Base-by-base conservation (phyloP, 495 filamentous ascomycete species). In the Xylaria venustula region DNA sequence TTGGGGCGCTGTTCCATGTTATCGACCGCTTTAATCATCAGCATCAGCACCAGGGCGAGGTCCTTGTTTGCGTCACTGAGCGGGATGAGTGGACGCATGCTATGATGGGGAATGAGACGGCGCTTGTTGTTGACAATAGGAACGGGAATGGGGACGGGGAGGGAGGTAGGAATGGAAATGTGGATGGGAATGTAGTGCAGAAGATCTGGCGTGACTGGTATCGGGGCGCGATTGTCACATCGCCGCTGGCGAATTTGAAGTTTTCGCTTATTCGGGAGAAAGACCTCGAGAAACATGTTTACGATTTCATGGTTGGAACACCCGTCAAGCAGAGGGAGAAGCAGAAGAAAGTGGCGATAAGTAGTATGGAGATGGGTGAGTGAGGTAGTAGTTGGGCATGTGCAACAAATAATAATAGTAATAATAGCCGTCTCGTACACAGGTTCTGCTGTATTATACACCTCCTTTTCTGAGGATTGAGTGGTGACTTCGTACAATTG, bases 131-230 rank as follows among this genome's bases (percentile, higher is more conserved):
- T 17, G 44, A 42, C n/a, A n/a, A n/a, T n/a, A n/a, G n/a, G n/a
- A n/a, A n/a, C n/a, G n/a, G n/a, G n/a, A n/a, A n/a, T n/a, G n/a
- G n/a, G n/a, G n/a, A n/a, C n/a, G n/a, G n/a, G n/a, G n/a, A n/a
- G n/a, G n/a, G n/a, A n/a, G n/a, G n/a, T n/a, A n/a, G n/a, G n/a
- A n/a, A n/a, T n/a, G n/a, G n/a, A n/a, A n/a, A n/a, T n/a, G n/a
- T n/a, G n/a, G n/a, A n/a, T n/a, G n/a, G 71, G 14, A 77, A 79
- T 60, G 52, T 73, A 7, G 58, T 79, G 19, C 75, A 79, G 63
- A 75, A 67, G 65, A 69, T 77, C 15, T 79, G 76, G 76, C 48
- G 63, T 23, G 73, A 70, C 19, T 77, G 75, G 67, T 66, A 74
- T 30, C 60, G 63, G 7, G 75, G 75, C 11, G 64, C 65, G 12